Evolutionary conservation across 1,284 basidiomycete species (phyloP).

Genomic region (Vanrija humicola): DNA sequence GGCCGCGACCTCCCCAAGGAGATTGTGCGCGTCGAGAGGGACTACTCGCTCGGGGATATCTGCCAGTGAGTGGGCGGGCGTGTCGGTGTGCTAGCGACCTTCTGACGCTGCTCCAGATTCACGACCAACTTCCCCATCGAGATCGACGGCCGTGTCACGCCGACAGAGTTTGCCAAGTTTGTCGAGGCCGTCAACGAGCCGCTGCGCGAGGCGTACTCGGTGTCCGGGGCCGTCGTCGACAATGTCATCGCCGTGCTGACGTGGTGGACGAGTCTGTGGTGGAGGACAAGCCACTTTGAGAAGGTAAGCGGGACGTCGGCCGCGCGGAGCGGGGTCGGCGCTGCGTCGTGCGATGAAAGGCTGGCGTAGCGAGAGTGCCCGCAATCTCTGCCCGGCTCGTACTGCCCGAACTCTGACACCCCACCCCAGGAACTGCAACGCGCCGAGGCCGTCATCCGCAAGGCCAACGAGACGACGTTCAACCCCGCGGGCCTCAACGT

Average conservation of each 20-base stretch:
- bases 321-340: slow-evolving; percentile 10
- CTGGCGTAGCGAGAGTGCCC: no score
- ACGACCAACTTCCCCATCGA: slow-evolving; percentile 50
- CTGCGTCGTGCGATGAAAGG: background rate
- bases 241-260: slow-evolving; percentile 50
- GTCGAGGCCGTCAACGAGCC: slow-evolving; percentile 48
- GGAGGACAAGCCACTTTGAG: slow-evolving; percentile 49
- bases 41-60: slow-evolving; percentile 49
- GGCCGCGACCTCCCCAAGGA: slow-evolving; percentile 46
- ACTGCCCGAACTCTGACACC: no score
- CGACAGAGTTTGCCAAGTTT: slow-evolving; percentile 36
- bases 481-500: slow-evolving; percentile 52
- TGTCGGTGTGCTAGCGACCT: background rate
- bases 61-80: slow-evolving; percentile 43
- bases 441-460: slow-evolving; percentile 40
- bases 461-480: slow-evolving; percentile 47
- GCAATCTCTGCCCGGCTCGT: no score
- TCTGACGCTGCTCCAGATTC: slow-evolving; percentile 32
- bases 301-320: slow-evolving; percentile 33
- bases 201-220: slow-evolving; percentile 48
- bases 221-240: slow-evolving; percentile 45
- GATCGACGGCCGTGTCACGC: slow-evolving; percentile 49
- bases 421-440: slow-evolving; percentile 42
- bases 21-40: slow-evolving; percentile 50
- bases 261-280: slow-evolving; percentile 47